Conservation (phyloP, 768 basidiomycete genomes). For the Naganishia antarctica region DNA sequence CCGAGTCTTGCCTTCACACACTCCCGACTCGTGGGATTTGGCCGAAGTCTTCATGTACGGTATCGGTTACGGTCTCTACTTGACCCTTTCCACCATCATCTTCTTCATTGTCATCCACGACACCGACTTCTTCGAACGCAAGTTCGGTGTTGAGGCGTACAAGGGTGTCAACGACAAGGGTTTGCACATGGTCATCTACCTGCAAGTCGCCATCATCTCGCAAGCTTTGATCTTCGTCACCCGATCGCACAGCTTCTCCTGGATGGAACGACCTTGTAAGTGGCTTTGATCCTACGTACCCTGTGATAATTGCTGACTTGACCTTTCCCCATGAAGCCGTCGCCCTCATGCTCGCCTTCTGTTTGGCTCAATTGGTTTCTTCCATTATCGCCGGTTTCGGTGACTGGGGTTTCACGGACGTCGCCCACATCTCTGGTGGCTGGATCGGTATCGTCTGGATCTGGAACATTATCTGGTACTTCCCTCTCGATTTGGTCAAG, state of each 20-base stretch:
- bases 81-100: conserved; percentile 78
- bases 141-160: conserved; percentile 67
- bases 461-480: conserved; percentile 92
- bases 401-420: conserved; percentile 89
- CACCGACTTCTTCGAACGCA: conserved; percentile 82
- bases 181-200: conserved; percentile 84
- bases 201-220: conserved; percentile 97
- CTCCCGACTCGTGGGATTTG: conserved; percentile 93
- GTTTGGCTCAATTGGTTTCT: conserved; percentile 85
- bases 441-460: conserved; percentile 97
- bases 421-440: conserved; percentile 72
- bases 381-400: conserved; percentile 92
- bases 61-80: conserved; percentile 88
- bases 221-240: conserved; percentile 97
- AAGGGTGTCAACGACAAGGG: conserved; percentile 59
- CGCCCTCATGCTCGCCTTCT: conserved; percentile 85
- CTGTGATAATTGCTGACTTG: background rate
- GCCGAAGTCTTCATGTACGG: conserved; percentile 95
- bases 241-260: conserved; percentile 63
- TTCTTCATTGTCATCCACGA: conserved; percentile 78
- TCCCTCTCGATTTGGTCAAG: conserved; percentile 92
- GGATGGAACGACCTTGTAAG: conserved; percentile 45
- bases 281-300: background rate
- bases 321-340: conserved; percentile 52
- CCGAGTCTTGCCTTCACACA: conserved; percentile 85